Evolutionary conservation across 768 basidiomycete genomes (phyloP).

Genomic region (Mycena amicta): DNA sequence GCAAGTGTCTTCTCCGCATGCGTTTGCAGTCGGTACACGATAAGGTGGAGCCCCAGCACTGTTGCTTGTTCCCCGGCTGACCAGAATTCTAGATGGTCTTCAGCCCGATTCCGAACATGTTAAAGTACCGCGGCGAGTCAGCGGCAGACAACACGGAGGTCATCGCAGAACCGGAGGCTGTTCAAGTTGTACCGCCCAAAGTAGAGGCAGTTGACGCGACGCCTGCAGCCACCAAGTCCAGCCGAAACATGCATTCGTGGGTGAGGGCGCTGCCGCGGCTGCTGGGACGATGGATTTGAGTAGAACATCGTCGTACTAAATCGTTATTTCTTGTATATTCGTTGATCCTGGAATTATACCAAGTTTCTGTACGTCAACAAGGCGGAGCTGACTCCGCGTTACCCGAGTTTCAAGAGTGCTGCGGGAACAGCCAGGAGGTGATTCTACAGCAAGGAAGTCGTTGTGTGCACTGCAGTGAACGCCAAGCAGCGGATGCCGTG

Average conservation of each 20-base stretch:
- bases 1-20: conserved; percentile 64
- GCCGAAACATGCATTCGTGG: not conserved
- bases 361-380: too few relatives aligned
- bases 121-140: conserved; percentile 44
- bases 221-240: not conserved
- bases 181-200: too few relatives aligned
- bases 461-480: not conserved
- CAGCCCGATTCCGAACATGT: conserved; percentile 55
- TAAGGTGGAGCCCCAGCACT: conserved; percentile 40
- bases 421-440: not conserved
- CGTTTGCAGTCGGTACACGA: conserved; percentile 57
- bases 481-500: not conserved
- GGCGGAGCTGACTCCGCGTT: too few relatives aligned
- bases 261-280: not conserved
- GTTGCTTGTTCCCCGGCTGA: not conserved
- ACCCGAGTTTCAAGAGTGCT: not conserved
- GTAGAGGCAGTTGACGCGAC: too few relatives aligned
- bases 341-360: too few relatives aligned
- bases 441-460: not conserved
- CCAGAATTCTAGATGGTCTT: conserved; percentile 47
- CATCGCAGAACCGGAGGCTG: not conserved
- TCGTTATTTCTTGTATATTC: not conserved
- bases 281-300: not conserved
- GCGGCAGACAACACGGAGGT: conserved; percentile 1
- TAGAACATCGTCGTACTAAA: too few relatives aligned